Conservation (phyloP, 1,284 basidiomycete species). For the Peniophora sp. region DNA sequence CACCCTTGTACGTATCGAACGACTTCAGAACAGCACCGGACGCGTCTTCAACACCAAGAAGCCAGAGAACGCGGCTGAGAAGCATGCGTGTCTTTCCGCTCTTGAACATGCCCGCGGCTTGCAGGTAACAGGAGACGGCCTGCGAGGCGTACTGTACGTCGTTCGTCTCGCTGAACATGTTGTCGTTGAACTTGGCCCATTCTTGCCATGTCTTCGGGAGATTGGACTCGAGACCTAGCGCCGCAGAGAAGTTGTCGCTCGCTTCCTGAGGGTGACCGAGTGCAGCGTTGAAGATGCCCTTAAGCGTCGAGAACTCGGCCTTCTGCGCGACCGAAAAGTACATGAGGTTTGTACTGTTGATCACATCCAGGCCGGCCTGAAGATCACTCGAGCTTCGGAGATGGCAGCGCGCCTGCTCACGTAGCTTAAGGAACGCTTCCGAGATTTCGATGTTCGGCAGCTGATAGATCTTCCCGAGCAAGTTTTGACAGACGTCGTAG, state of each 20-base stretch:
- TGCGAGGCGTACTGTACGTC: slow-evolving; percentile 79
- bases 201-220: slow-evolving; percentile 98
- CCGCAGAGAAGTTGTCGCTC: slow-evolving; percentile 88
- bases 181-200: slow-evolving; percentile 95
- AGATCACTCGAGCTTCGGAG: slow-evolving; percentile 95
- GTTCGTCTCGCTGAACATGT: slow-evolving; percentile 78
- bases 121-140: slow-evolving; percentile 96
- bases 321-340: slow-evolving; percentile 96
- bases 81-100: slow-evolving; percentile 90
- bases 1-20: slow-evolving; percentile 96
- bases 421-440: slow-evolving; percentile 97
- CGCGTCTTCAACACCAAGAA: slow-evolving; percentile 90
- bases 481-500: slow-evolving; percentile 92
- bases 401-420: slow-evolving; percentile 99
- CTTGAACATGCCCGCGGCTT: slow-evolving; percentile 96
- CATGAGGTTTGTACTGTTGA: slow-evolving; percentile 99
- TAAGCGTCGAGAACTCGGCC: slow-evolving; percentile 98
- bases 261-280: slow-evolving; percentile 88
- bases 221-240: slow-evolving; percentile 92
- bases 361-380: slow-evolving; percentile 91
- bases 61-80: slow-evolving; percentile 90
- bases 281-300: slow-evolving; percentile 97
- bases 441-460: slow-evolving; percentile 99
- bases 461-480: slow-evolving; percentile 96
- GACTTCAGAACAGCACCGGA: slow-evolving; percentile 74